A percentile compares a stretch with the other conserved stretches of the same genome.
phyloP scores from a whole-genome alignment of 2,329 filamentous ascomycete species.

The Penicillium palitans region DNA sequence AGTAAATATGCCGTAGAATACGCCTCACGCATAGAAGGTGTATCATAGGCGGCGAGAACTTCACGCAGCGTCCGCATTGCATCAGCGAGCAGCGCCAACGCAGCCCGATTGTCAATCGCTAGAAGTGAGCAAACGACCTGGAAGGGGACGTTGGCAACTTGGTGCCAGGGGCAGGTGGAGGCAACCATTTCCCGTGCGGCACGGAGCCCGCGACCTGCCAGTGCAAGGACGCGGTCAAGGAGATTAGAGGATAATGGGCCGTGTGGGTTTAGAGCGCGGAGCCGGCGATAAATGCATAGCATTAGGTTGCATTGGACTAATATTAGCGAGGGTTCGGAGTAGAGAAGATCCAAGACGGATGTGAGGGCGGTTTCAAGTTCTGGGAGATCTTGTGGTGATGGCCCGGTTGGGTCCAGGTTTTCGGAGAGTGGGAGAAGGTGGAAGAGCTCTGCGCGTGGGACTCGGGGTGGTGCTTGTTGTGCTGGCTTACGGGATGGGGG shows the following conservation, averaged over 20 bases:
- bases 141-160: constrained; percentile 61
- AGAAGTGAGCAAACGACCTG: constrained; percentile 59
- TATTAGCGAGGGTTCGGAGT: constrained; percentile 47
- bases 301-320: constrained; percentile 57
- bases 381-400: constrained; percentile 40
- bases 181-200: constrained; percentile 51
- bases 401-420: constrained; percentile 53
- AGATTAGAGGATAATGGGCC: constrained; percentile 41
- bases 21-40: constrained; percentile 53
- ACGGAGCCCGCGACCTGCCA: constrained; percentile 48
- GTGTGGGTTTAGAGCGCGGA: constrained; percentile 53
- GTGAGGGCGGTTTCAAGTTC: constrained; percentile 49
- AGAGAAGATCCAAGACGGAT: constrained; percentile 43
- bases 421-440: constrained; percentile 56
- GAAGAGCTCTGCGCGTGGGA: constrained; percentile 46
- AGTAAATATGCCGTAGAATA: constrained; percentile 57
- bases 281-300: constrained; percentile 56
- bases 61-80: constrained; percentile 53
- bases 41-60: constrained; percentile 49
- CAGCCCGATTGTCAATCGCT: constrained; percentile 55
- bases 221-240: constrained; percentile 50
- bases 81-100: constrained; percentile 50
- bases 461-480: constrained; percentile 33
- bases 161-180: constrained; percentile 56
- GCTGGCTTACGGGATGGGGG: not conserved